A percentile compares a stretch with the other conserved stretches of the same genome.
phyloP scores from a whole-genome alignment of 2,329 filamentous ascomycete species.

The Clathrospora elynae region DNA sequence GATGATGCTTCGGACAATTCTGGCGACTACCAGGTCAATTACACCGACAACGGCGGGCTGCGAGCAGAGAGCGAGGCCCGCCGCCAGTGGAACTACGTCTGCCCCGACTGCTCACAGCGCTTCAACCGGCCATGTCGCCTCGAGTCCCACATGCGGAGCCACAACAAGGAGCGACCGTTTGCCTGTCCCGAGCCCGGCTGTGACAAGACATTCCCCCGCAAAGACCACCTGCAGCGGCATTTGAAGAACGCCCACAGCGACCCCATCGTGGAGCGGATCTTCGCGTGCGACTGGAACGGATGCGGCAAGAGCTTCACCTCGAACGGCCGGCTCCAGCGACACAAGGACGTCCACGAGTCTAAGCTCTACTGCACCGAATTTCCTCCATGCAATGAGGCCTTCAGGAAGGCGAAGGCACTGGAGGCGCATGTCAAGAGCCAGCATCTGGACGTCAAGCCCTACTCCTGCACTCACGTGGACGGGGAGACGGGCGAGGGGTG shows the following conservation, averaged over 20 bases:
- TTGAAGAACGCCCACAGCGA: conserved; percentile 77
- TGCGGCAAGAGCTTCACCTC: conserved; percentile 85
- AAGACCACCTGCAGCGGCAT: conserved; percentile 85
- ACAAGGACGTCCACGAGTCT: conserved; percentile 77
- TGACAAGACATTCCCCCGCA: conserved; percentile 81
- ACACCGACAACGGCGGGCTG: conserved; percentile 35
- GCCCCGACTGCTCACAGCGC: conserved; percentile 77
- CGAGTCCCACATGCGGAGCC: conserved; percentile 75
- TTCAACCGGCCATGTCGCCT: conserved; percentile 88
- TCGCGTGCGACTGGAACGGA: conserved; percentile 70
- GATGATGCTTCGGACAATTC: conserved; percentile 31
- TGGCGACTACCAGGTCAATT: conserved; percentile 31
- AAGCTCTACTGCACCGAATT: conserved; percentile 76
- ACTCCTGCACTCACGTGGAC: conserved; percentile 68
- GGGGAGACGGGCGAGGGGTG: conserved; percentile 62
- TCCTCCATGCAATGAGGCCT: conserved; percentile 73
- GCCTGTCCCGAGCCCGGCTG: conserved; percentile 72
- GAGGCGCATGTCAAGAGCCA: conserved; percentile 79
- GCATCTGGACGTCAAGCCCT: conserved; percentile 75
- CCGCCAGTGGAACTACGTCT: conserved; percentile 74
- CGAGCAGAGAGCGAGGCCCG: conserved; percentile 51
- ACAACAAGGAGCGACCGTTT: conserved; percentile 83
- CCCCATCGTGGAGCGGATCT: conserved; percentile 63
- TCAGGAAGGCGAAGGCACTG: conserved; percentile 85
- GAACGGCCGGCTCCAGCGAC: conserved; percentile 74